These are phyloP conservation scores for Neurospora sp. DNA, from an alignment of 495 filamentous ascomycete species.

Conservation along the genomic window DNA sequence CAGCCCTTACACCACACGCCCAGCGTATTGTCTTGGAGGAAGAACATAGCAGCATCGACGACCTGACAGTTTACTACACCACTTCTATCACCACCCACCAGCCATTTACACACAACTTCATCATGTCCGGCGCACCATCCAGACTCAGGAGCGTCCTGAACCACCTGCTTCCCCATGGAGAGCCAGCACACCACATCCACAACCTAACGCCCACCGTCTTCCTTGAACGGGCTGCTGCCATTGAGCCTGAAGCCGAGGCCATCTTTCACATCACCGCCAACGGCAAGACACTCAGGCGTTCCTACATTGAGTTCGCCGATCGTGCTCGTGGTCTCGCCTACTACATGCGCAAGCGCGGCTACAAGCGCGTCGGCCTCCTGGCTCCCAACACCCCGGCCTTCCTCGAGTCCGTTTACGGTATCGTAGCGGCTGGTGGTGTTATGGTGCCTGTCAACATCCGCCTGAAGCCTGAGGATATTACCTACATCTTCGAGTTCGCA, in stretches of 20 bases:
- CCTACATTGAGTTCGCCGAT: conserved; percentile 72
- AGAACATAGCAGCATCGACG: neutral
- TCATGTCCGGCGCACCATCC: conserved; percentile 38
- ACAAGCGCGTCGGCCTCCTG: conserved; percentile 67
- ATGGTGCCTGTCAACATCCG: conserved; percentile 83
- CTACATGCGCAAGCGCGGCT: conserved; percentile 62
- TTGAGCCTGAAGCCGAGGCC: conserved; percentile 82
- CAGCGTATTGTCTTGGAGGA: neutral
- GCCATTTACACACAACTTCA: neutral
- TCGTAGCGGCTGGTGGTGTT: conserved; percentile 73
- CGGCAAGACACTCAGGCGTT: conserved; percentile 54
- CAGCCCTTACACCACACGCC: neutral
- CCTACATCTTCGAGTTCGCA: conserved; percentile 79
- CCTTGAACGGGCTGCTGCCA: conserved; percentile 73
- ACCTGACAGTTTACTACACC: neutral
- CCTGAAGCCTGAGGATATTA: conserved; percentile 76
- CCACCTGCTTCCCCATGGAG: conserved; percentile 42
- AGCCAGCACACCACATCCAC: conserved; percentile 55
- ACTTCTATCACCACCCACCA: neutral
- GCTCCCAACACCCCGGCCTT: conserved; percentile 92
- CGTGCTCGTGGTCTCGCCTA: conserved; percentile 81
- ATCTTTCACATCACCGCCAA: conserved; percentile 85
- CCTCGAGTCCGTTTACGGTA: conserved; percentile 79
- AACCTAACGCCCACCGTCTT: conserved; percentile 84
- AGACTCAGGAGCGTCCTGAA: conserved; percentile 46